A percentile compares a stretch with the other conserved stretches of the same genome.
These are phyloP conservation scores for Fusarium begoniae DNA, from an alignment of 2,329 filamentous ascomycete species.

Conservation along the genomic window DNA sequence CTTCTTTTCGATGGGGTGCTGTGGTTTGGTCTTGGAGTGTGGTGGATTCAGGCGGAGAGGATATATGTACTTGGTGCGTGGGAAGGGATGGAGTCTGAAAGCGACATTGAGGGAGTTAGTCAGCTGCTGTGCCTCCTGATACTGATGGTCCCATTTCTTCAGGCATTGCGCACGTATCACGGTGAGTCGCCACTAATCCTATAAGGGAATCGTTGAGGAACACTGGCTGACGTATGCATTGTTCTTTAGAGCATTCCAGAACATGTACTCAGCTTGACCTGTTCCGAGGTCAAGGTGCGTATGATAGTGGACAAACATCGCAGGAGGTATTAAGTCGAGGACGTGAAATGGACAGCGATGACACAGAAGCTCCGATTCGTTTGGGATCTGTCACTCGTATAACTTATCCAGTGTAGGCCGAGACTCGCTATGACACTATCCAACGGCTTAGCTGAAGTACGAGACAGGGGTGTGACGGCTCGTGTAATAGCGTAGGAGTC, in stretches of 20 bases:
- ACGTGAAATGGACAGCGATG: neutral
- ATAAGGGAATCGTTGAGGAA: neutral
- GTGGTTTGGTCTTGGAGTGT: neutral
- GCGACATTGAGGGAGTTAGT: neutral
- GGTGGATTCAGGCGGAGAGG: neutral
- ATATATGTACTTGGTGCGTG: neutral
- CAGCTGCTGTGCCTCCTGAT: neutral
- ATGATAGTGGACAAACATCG: neutral
- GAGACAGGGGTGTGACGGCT: neutral
- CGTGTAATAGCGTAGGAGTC: neutral
- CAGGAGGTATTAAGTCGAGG: neutral
- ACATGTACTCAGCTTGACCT: neutral
- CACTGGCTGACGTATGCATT: neutral
- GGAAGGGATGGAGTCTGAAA: neutral
- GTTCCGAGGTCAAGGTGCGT: too few species aligned
- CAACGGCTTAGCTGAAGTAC: neutral
- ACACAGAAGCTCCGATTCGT: neutral
- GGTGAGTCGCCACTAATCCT: neutral
- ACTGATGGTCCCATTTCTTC: neutral
- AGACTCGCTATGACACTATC: too few species aligned
- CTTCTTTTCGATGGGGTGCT: neutral
- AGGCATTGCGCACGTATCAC: neutral
- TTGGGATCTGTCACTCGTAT: neutral
- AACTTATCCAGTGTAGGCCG: neutral
- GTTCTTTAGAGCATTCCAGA: neutral